Evolutionary conservation across 352 stramenopile genomes (phyloP).

Genomic region (Phytophthora vignae): DNA sequence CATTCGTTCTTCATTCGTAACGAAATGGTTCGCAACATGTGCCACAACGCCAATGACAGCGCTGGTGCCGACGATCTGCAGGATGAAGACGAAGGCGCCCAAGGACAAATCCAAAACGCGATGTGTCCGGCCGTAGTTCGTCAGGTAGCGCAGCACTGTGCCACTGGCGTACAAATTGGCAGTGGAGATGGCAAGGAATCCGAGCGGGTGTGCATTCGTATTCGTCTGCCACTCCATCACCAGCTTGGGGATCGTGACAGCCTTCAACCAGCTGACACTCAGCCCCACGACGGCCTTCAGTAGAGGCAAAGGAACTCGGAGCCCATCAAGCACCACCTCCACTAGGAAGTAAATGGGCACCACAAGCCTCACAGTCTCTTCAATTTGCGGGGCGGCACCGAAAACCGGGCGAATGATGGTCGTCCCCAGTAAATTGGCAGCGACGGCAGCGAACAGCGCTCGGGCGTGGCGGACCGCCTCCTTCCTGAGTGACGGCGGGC

Average conservation of each 20-base stretch:
- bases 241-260: conserved; percentile 72
- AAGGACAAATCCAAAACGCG: conserved; percentile 50
- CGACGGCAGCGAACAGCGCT: conserved; percentile 58
- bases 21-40: conserved; percentile 68
- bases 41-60: conserved; percentile 59
- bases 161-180: conserved; percentile 81
- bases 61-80: conserved; percentile 54
- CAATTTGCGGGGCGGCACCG: conserved; percentile 59
- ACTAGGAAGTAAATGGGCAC: conserved; percentile 66
- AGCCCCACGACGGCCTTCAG: conserved; percentile 63
- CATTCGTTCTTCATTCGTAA: conserved; percentile 52
- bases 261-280: conserved; percentile 79
- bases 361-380: conserved; percentile 66
- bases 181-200: conserved; percentile 69
- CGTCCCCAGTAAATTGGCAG: conserved; percentile 72
- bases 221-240: conserved; percentile 66
- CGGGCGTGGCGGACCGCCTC: conserved; percentile 45
- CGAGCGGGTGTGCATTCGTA: conserved; percentile 54
- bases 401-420: conserved; percentile 71
- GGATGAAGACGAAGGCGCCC: conserved; percentile 46
- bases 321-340: conserved; percentile 45
- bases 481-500: conserved; percentile 46
- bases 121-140: conserved; percentile 51
- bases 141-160: conserved; percentile 61
- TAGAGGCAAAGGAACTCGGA: conserved; percentile 51